These are phyloP conservation scores for Xerocomus nothofagi DNA, from an alignment of 1,284 basidiomycete genomes.

Conservation along the genomic window DNA sequence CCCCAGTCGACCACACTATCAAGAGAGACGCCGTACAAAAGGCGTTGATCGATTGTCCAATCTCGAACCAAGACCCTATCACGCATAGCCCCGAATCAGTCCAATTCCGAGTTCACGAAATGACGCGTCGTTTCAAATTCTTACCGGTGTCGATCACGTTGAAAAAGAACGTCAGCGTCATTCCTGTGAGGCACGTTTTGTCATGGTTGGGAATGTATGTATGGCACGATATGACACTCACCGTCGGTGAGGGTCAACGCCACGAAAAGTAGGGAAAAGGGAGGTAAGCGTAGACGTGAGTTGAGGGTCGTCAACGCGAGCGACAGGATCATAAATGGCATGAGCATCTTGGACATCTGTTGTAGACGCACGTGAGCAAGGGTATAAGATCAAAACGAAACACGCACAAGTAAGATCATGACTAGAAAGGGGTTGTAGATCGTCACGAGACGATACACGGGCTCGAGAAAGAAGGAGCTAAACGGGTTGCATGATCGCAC, in stretches of 20 bases:
- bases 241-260: constrained; percentile 44
- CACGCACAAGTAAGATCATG: constrained; percentile 61
- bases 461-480: constrained; percentile 81
- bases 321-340: constrained; percentile 45
- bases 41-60: not conserved
- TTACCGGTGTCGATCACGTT: constrained; percentile 70
- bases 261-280: constrained; percentile 52
- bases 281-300: constrained; percentile 59
- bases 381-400: not conserved
- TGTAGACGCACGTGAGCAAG: not conserved
- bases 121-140: no score
- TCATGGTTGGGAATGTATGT: no score
- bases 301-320: constrained; percentile 49
- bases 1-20: not conserved
- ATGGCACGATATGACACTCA: no score
- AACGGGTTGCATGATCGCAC: not conserved
- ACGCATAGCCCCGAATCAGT: no score
- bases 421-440: constrained; percentile 84
- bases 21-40: not conserved
- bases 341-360: constrained; percentile 61
- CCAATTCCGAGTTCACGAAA: no score
- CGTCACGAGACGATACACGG: constrained; percentile 81
- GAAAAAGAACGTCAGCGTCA: constrained; percentile 47
- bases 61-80: not conserved
- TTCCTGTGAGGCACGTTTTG: no score